Conservation (phyloP, 352 stramenopile species). For the Pythium brachiatum region DNA sequence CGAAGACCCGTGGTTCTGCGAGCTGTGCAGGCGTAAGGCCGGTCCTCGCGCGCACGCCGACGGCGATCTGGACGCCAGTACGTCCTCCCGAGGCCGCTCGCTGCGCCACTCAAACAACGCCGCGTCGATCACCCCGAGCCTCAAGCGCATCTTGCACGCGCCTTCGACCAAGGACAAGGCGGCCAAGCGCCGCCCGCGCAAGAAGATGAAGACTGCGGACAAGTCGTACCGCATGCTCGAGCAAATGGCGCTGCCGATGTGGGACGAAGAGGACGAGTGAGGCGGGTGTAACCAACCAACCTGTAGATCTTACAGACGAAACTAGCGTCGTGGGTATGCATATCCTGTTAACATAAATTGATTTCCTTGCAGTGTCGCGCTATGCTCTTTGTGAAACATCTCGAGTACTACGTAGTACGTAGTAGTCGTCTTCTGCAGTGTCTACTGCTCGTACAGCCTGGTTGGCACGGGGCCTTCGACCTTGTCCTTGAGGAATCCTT, state of each 20-base stretch:
- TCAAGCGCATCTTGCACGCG: constrained; percentile 63
- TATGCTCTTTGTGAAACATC: neutral
- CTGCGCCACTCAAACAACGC: constrained; percentile 5
- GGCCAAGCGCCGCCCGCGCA: constrained; percentile 47
- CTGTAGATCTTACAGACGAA: neutral
- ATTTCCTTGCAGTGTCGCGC: neutral
- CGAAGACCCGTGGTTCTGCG: constrained; percentile 67
- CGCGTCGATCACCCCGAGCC: constrained; percentile 42
- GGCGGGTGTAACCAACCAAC: constrained; percentile 20
- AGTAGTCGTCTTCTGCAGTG: no score
- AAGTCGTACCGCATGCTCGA: constrained; percentile 65
- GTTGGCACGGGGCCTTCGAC: constrained; percentile 72
- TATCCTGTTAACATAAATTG: constrained; percentile 1
- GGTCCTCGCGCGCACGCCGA: constrained; percentile 22
- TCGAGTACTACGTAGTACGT: no score
- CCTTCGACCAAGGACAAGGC: constrained; percentile 25
- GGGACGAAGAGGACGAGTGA: constrained; percentile 38
- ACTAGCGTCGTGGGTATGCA: neutral
- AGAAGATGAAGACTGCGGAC: constrained; percentile 44
- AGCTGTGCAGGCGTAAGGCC: constrained; percentile 55
- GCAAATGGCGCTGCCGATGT: constrained; percentile 52
- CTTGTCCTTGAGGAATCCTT: constrained; percentile 77
- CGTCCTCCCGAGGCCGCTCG: constrained; percentile 30
- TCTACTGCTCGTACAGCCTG: constrained; percentile 61
- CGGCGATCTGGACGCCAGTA: neutral